Conservation (phyloP, 1,139 yeast species). For the Suhomyces wounanorum region DNA sequence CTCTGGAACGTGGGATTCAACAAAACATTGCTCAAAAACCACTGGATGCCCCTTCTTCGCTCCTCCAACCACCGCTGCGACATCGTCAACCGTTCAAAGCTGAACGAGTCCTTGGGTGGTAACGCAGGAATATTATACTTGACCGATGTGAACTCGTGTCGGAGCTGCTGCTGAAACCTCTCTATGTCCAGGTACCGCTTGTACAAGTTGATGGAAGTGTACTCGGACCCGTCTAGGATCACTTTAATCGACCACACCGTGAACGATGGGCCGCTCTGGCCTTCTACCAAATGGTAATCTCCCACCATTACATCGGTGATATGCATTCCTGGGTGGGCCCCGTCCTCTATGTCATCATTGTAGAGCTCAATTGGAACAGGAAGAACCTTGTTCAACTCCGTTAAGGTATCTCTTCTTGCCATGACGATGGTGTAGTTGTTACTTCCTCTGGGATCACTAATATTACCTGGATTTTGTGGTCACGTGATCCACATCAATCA, state of each 20-base stretch:
- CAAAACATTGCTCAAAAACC: constrained; percentile 67
- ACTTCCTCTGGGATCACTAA: neutral
- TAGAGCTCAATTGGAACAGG: constrained; percentile 42
- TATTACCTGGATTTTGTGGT: neutral
- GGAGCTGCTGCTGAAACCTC: constrained; percentile 45
- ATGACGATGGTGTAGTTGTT: neutral
- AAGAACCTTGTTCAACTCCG: constrained; percentile 35
- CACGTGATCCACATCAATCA: neutral
- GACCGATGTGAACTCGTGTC: constrained; percentile 34
- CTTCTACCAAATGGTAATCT: constrained; percentile 39
- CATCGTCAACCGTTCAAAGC: constrained; percentile 50
- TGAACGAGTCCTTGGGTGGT: constrained; percentile 63
- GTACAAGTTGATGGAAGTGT: constrained; percentile 49
- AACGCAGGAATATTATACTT: constrained; percentile 55
- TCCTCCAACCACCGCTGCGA: constrained; percentile 54
- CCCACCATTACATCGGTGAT: constrained; percentile 44
- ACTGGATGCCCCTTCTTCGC: constrained; percentile 70
- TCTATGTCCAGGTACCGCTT: constrained; percentile 71
- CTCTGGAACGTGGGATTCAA: constrained; percentile 63
- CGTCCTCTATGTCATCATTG: constrained; percentile 30
- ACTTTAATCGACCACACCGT: constrained; percentile 52
- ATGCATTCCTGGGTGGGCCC: constrained; percentile 15
- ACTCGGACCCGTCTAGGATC: constrained; percentile 43
- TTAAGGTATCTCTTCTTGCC: constrained; percentile 15
- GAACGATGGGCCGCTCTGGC: constrained; percentile 43